A percentile compares a stretch with the other conserved stretches of the same genome.
Evolutionary conservation across 2,329 filamentous ascomycete species (phyloP).

Genomic region (Ophiostoma australiae): DNA sequence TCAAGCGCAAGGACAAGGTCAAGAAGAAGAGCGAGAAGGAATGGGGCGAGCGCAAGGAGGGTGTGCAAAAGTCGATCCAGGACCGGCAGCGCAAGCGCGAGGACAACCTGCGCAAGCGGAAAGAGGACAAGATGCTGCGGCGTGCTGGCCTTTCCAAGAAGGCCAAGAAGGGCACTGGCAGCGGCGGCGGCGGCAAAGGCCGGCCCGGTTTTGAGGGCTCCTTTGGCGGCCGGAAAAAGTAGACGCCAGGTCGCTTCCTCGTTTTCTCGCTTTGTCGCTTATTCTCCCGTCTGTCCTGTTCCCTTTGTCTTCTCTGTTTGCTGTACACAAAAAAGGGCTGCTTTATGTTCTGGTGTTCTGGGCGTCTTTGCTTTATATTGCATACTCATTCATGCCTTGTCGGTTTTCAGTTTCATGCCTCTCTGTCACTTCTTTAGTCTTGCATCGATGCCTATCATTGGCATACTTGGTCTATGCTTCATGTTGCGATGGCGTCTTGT

Average conservation of each 20-base stretch:
- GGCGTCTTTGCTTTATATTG: neutral
- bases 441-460: conserved; percentile 4
- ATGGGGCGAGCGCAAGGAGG: conserved; percentile 69
- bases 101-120: conserved; percentile 68
- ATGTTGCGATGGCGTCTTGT: neutral
- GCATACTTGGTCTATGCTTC: neutral
- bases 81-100: conserved; percentile 78
- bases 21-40: conserved; percentile 92
- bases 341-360: conserved; percentile 15
- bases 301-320: neutral
- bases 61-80: conserved; percentile 69
- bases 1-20: conserved; percentile 84
- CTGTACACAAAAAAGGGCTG: neutral
- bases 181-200: conserved; percentile 39
- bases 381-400: neutral
- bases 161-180: conserved; percentile 42
- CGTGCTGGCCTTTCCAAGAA: conserved; percentile 51
- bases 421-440: conserved; percentile 1
- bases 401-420: conserved; percentile 1
- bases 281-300: neutral
- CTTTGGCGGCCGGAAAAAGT: conserved; percentile 55
- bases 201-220: conserved; percentile 65
- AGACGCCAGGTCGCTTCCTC: neutral
- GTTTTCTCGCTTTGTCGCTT: neutral
- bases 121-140: conserved; percentile 63